Percentiles rank a stretch among this genome's conserved stretches.
phyloP scores from a whole-genome alignment of 139 green algal genomes.

The Chlamydomonas sp. region DNA sequence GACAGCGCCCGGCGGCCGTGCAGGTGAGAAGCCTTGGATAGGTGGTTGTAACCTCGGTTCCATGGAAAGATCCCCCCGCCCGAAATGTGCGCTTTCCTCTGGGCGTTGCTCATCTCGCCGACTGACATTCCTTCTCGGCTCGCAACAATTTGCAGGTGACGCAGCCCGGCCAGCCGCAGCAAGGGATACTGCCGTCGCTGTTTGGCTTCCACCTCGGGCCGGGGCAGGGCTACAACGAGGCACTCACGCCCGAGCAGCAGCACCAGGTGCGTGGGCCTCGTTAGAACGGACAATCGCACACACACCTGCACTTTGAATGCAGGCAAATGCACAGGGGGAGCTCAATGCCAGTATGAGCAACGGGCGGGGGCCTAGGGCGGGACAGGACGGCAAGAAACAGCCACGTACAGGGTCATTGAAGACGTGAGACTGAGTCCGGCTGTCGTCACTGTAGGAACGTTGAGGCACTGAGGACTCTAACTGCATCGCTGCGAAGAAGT shows the following conservation, averaged over 20 bases:
- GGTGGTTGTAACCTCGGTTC: background rate
- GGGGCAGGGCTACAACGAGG: constrained; percentile 66
- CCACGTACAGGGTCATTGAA: too few species aligned
- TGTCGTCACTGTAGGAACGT: too few species aligned
- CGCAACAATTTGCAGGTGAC: background rate
- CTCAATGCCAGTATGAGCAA: too few species aligned
- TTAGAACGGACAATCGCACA: background rate
- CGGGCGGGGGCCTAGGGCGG: too few species aligned
- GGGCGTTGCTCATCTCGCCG: too few species aligned
- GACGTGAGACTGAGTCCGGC: too few species aligned
- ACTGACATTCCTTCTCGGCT: background rate
- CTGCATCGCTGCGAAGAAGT: too few species aligned
- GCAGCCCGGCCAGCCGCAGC: constrained; percentile 43
- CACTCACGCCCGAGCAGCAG: constrained; percentile 90
- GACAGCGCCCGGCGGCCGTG: constrained; percentile 16
- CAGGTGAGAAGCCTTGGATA: background rate
- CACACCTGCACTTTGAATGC: background rate
- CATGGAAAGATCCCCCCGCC: too few species aligned
- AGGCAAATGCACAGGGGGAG: too few species aligned
- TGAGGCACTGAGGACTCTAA: too few species aligned
- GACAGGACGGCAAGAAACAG: too few species aligned
- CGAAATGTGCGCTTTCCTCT: too few species aligned
- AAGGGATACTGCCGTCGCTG: constrained; percentile 77
- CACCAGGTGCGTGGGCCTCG: constrained; percentile 75
- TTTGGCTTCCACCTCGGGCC: constrained; percentile 80